These are phyloP conservation scores for Tricholoma matsutake DNA, from an alignment of 768 basidiomycete species.

Conservation along the genomic window DNA sequence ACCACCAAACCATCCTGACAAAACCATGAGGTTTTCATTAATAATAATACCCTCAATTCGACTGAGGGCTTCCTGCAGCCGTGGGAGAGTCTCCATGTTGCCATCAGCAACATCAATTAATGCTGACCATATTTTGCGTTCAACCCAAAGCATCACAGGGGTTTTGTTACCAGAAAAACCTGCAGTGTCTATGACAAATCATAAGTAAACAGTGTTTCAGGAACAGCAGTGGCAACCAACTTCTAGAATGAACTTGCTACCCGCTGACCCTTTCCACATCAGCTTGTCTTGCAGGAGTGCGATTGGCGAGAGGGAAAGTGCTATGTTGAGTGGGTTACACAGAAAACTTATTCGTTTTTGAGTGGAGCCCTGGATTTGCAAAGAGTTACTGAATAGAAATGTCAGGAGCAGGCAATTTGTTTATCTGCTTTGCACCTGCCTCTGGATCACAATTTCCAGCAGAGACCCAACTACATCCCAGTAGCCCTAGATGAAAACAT, in stretches of 20 bases:
- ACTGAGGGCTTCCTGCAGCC: background rate
- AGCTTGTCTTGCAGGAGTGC: slow-evolving; percentile 1
- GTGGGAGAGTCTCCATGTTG: background rate
- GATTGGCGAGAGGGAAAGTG: background rate
- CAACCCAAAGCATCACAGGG: background rate
- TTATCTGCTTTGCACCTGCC: no score
- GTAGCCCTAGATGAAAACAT: no score
- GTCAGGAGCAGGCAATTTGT: no score
- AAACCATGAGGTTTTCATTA: background rate
- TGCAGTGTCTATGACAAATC: no score
- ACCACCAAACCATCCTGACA: no score
- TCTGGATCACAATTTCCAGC: no score
- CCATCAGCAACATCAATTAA: background rate
- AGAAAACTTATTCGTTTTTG: no score
- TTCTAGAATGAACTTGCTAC: background rate
- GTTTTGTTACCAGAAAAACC: background rate
- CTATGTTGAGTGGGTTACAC: no score
- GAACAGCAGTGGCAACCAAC: background rate
- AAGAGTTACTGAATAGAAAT: no score
- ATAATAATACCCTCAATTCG: background rate
- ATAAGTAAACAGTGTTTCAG: no score
- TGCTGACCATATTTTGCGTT: background rate
- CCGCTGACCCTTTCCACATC: background rate
- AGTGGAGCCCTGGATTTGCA: no score
- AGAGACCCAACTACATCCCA: no score